Conservation (phyloP, 2,329 filamentous ascomycete species). For the Pestalotiopsis sp. region DNA sequence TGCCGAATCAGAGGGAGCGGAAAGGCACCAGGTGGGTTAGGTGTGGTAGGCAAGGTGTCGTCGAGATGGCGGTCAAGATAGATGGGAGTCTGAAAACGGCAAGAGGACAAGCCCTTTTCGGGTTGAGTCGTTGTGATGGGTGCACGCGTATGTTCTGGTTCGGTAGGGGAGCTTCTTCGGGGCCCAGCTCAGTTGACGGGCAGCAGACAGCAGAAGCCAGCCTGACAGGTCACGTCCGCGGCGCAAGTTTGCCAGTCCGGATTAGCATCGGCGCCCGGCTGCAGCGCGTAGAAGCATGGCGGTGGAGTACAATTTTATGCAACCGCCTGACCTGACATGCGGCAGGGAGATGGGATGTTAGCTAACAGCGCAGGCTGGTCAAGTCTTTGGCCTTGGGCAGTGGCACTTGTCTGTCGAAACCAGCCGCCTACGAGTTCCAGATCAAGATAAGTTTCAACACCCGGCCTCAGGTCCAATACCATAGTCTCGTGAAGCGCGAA, state of each 20-base stretch:
- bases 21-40: constrained; percentile 17
- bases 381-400: not conserved
- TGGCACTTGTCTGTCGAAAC: not conserved
- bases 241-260: no score
- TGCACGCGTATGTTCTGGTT: not conserved
- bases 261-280: no score
- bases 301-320: no score
- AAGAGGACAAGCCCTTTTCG: constrained; percentile 6
- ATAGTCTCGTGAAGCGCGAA: not conserved
- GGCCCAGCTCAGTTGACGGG: no score
- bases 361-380: not conserved
- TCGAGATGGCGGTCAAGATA: constrained; percentile 35
- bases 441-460: not conserved
- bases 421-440: not conserved
- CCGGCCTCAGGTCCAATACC: not conserved
- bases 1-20: constrained; percentile 19
- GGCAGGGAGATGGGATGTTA: not conserved
- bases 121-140: not conserved
- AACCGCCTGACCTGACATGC: not conserved
- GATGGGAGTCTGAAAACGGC: constrained; percentile 19
- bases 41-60: constrained; percentile 22
- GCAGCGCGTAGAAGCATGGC: no score
- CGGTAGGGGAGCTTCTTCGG: no score
- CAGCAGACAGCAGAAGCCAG: no score
- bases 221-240: no score